Conservation (phyloP, 306 rosid species). For the Quercus wislizeni region DNA sequence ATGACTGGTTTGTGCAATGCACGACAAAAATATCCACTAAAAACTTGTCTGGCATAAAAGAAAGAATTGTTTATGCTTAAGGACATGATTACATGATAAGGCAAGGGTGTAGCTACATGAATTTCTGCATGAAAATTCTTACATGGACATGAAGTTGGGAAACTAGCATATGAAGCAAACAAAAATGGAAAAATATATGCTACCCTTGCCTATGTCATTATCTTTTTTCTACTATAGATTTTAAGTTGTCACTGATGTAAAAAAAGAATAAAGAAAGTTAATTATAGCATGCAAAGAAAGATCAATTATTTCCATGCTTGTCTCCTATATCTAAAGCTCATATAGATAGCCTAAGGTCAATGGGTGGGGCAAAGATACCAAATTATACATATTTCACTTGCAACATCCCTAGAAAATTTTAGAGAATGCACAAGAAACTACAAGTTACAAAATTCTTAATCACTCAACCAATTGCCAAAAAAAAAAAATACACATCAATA, state of each 20-base stretch:
- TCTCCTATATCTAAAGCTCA: not conserved
- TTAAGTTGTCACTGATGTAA: not conserved
- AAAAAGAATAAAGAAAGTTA: not conserved
- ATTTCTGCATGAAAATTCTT: not conserved
- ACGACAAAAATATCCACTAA: too few relatives aligned
- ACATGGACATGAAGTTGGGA: not conserved
- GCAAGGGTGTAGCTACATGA: not conserved
- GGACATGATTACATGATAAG: not conserved
- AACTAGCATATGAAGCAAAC: not conserved
- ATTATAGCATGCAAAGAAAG: not conserved
- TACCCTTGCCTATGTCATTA: not conserved
- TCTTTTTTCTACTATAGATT: not conserved
- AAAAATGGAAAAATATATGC: not conserved
- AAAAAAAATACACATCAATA: not conserved
- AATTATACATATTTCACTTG: not conserved
- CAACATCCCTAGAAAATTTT: not conserved
- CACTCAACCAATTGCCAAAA: not conserved
- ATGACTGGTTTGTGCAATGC: too few relatives aligned
- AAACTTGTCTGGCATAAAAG: not conserved
- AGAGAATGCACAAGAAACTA: not conserved
- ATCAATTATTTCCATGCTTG: not conserved
- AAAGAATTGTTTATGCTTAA: not conserved
- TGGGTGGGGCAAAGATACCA: not conserved
- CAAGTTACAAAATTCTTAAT: not conserved
- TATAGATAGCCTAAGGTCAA: not conserved